phyloP scores from a whole-genome alignment of 2,329 filamentous ascomycete species.

The Sphaerulina vaccinii region DNA sequence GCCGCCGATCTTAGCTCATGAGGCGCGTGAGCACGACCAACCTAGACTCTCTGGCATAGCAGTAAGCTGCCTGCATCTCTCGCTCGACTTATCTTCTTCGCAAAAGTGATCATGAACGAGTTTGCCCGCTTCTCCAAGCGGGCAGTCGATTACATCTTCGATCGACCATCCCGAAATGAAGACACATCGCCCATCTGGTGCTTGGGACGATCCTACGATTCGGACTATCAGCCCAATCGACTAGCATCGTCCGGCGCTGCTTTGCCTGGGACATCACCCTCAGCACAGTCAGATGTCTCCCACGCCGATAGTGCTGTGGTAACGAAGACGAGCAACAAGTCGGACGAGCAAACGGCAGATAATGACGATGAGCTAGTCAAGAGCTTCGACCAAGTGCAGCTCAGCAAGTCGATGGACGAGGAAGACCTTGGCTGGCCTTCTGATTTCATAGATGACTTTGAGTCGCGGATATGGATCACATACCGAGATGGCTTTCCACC shows the following conservation, averaged over 20 bases:
- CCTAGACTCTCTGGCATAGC: neutral
- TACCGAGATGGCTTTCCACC: constrained; percentile 83
- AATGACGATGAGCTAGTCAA: constrained; percentile 30
- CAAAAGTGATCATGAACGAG: constrained; percentile 59
- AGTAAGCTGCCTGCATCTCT: neutral
- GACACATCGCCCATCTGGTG: constrained; percentile 79
- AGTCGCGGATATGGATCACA: constrained; percentile 92
- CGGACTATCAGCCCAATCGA: constrained; percentile 28
- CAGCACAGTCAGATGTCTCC: constrained; percentile 32
- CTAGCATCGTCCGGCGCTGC: constrained; percentile 18
- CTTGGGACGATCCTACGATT: constrained; percentile 59
- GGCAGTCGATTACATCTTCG: constrained; percentile 89
- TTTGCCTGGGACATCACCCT: constrained; percentile 30
- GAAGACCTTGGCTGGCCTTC: constrained; percentile 69
- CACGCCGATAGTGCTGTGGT: constrained; percentile 37
- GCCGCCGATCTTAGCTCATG: constrained; percentile 1
- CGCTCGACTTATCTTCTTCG: neutral
- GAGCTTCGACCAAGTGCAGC: constrained; percentile 31
- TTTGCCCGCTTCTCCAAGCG: constrained; percentile 72
- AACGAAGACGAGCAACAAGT: constrained; percentile 22
- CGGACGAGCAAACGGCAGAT: constrained; percentile 19
- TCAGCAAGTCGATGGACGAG: constrained; percentile 35
- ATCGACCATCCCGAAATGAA: constrained; percentile 83
- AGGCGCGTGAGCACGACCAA: constrained; percentile 16
- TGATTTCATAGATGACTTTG: constrained; percentile 86